Evolutionary conservation across 2,329 filamentous ascomycete species (phyloP).

Genomic region (Ustulina deusta): DNA sequence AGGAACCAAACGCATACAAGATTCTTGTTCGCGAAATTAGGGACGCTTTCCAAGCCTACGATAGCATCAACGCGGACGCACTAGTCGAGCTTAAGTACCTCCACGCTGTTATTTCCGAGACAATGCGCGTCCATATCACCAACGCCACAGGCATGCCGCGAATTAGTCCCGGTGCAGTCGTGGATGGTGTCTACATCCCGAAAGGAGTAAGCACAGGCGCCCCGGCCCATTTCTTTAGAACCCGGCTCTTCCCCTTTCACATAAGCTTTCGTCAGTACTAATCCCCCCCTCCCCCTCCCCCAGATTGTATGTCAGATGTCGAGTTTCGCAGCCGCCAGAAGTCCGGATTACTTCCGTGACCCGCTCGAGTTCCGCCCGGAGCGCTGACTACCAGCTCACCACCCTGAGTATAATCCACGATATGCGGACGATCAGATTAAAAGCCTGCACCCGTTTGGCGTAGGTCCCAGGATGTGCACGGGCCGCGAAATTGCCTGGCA

Average conservation of each 20-base stretch:
- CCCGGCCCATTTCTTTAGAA: too few relatives aligned
- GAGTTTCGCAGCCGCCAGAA: neutral
- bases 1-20: neutral
- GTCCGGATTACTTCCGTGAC: neutral
- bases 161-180: neutral
- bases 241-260: too few relatives aligned
- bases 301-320: slow-evolving; percentile 39
- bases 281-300: too few relatives aligned
- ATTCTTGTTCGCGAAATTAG: neutral
- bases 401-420: neutral
- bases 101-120: neutral
- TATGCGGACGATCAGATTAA: neutral
- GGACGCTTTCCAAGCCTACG: neutral
- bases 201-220: neutral
- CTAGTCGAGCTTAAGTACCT: neutral
- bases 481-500: slow-evolving; percentile 31
- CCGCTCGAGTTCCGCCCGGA: neutral
- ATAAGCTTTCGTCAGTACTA: too few relatives aligned
- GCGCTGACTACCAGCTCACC: neutral
- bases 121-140: neutral
- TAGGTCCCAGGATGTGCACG: slow-evolving; percentile 5
- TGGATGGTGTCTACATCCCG: neutral
- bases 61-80: neutral
- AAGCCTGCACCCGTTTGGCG: slow-evolving; percentile 3
- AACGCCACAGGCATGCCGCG: neutral